These are phyloP conservation scores for Punctularia strigosozonata DNA, from an alignment of 768 basidiomycete species.

Conservation along the genomic window DNA sequence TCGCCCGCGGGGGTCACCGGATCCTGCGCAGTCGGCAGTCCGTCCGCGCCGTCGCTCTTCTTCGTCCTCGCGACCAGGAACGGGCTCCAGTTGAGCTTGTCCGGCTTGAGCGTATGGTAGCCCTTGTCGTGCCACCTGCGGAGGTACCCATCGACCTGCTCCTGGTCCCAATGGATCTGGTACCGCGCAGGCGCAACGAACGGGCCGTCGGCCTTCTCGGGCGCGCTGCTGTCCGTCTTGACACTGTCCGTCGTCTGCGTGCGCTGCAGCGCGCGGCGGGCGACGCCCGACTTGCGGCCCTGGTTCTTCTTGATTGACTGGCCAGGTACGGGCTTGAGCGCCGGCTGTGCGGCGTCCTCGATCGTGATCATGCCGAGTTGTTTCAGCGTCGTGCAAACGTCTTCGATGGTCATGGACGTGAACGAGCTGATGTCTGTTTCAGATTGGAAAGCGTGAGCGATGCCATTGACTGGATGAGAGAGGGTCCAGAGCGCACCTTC, in stretches of 20 bases:
- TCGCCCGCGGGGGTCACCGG: not conserved
- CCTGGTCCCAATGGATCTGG: conserved; percentile 61
- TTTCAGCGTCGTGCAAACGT: conserved; percentile 63
- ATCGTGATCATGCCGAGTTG: conserved; percentile 67
- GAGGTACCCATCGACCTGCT: conserved; percentile 53
- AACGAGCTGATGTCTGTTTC: conserved; percentile 64
- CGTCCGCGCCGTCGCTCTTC: conserved; percentile 15
- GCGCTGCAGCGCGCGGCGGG: conserved; percentile 53
- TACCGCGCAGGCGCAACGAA: conserved; percentile 62
- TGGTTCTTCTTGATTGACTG: conserved; percentile 67
- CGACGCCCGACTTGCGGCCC: conserved; percentile 53
- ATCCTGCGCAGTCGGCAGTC: not conserved
- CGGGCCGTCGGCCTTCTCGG: conserved; percentile 33
- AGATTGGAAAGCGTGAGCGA: no score
- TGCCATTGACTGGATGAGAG: conserved; percentile 10
- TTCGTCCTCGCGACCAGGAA: conserved; percentile 56
- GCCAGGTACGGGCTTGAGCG: conserved; percentile 57
- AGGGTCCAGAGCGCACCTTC: conserved; percentile 42
- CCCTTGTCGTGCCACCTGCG: conserved; percentile 67
- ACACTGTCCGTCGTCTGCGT: conserved; percentile 37
- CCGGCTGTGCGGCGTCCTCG: conserved; percentile 33
- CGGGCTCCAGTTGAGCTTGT: conserved; percentile 90
- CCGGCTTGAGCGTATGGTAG: conserved; percentile 63
- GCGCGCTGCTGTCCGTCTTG: no score
- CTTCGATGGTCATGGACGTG: conserved; percentile 88